These are phyloP conservation scores for Termitomyces sp. DNA, from an alignment of 1,284 basidiomycete species.

Conservation along the genomic window DNA sequence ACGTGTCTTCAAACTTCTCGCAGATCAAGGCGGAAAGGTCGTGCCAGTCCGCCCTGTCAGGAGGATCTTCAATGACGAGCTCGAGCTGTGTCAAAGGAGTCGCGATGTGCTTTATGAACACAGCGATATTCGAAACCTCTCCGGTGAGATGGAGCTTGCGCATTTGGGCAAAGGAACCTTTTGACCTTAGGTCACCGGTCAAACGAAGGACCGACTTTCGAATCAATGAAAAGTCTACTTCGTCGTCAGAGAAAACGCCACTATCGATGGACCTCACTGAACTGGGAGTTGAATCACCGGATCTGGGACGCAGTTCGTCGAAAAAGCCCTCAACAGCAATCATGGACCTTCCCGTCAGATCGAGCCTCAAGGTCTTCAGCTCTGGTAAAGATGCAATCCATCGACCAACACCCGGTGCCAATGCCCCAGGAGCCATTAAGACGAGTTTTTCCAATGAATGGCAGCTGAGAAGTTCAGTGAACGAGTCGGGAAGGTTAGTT, in stretches of 20 bases:
- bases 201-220: slow-evolving; percentile 60
- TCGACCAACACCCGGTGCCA: slow-evolving; percentile 60
- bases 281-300: slow-evolving; percentile 63
- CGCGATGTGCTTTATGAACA: slow-evolving; percentile 64
- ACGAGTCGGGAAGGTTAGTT: slow-evolving; percentile 61
- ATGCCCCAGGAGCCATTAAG: slow-evolving; percentile 65
- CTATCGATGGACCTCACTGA: slow-evolving; percentile 64
- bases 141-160: slow-evolving; percentile 62
- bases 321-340: slow-evolving; percentile 74
- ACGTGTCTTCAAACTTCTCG: slow-evolving; percentile 53
- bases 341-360: slow-evolving; percentile 60
- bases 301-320: slow-evolving; percentile 55
- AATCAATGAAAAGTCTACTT: slow-evolving; percentile 65
- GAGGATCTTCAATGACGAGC: slow-evolving; percentile 71
- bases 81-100: slow-evolving; percentile 59
- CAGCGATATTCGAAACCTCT: slow-evolving; percentile 59
- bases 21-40: slow-evolving; percentile 58
- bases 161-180: slow-evolving; percentile 53
- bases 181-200: slow-evolving; percentile 46
- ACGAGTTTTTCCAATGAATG: slow-evolving; percentile 56
- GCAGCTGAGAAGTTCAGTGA: slow-evolving; percentile 56
- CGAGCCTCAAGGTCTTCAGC: slow-evolving; percentile 60
- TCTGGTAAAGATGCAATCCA: slow-evolving; percentile 59
- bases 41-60: slow-evolving; percentile 66
- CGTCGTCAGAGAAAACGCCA: slow-evolving; percentile 69